Conservation (phyloP, 192 early-diverging fungal species). For the Backusella sp. region DNA sequence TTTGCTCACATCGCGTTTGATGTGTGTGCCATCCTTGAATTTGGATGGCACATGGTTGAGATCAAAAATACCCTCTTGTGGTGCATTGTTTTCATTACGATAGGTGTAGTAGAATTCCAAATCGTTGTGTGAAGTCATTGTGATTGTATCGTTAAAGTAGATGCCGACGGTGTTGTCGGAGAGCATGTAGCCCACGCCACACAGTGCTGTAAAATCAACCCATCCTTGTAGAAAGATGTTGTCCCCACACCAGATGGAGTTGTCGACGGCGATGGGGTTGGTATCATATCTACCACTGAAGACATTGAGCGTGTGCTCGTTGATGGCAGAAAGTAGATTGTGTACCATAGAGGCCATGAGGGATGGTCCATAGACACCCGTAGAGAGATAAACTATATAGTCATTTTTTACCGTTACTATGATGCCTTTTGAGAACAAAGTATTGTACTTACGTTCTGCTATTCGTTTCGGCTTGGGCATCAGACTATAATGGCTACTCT, state of each 20-base stretch:
- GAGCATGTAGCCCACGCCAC: slow-evolving; percentile 86
- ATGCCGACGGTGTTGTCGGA: slow-evolving; percentile 84
- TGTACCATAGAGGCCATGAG: neutral
- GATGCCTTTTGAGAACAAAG: too few relatives aligned
- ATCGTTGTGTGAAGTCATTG: slow-evolving; percentile 44
- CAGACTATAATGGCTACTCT: neutral
- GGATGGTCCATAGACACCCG: neutral
- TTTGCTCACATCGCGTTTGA: slow-evolving; percentile 42
- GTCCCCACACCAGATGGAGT: neutral
- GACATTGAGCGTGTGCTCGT: neutral
- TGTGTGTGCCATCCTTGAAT: too few relatives aligned
- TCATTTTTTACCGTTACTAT: neutral
- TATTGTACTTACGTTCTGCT: neutral
- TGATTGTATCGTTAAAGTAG: slow-evolving; percentile 88
- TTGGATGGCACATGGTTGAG: slow-evolving; percentile 35
- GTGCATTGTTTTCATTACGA: slow-evolving; percentile 18
- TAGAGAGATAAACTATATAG: neutral
- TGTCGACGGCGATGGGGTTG: neutral
- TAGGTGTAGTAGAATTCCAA: slow-evolving; percentile 37
- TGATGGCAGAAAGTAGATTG: neutral
- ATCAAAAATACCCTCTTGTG: slow-evolving; percentile 34
- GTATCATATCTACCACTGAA: neutral
- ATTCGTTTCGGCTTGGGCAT: neutral
- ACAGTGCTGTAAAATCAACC: slow-evolving; percentile 74
- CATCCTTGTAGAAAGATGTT: slow-evolving; percentile 83